phyloP scores from a whole-genome alignment of 768 basidiomycete genomes.

The Xerocomus potaroensis region DNA sequence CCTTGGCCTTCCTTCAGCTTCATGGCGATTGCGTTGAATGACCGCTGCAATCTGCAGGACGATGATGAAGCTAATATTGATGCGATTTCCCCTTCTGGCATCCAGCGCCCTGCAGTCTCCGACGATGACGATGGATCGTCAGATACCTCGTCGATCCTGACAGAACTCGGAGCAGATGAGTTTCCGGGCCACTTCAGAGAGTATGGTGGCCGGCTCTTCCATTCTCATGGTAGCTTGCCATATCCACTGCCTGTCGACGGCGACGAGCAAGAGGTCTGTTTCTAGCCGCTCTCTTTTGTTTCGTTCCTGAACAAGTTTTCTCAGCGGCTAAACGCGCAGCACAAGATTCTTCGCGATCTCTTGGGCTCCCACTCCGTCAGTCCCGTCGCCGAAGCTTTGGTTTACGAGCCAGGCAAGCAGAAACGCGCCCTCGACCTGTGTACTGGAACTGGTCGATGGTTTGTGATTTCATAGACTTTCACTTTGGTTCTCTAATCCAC shows the following conservation, averaged over 20 bases:
- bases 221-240: slow-evolving; percentile 56
- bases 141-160: slow-evolving; percentile 41
- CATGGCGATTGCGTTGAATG: slow-evolving; percentile 29
- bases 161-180: slow-evolving; percentile 48
- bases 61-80: slow-evolving; percentile 13
- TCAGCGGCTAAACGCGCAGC: slow-evolving; percentile 52
- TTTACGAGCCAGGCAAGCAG: slow-evolving; percentile 34
- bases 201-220: slow-evolving; percentile 58
- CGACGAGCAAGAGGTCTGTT: slow-evolving; percentile 60
- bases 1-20: slow-evolving; percentile 5
- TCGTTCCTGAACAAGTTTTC: not conserved
- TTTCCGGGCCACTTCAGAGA: slow-evolving; percentile 60
- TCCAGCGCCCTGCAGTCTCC: slow-evolving; percentile 6
- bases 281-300: not conserved
- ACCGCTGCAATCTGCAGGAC: slow-evolving; percentile 22
- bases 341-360: slow-evolving; percentile 45
- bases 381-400: slow-evolving; percentile 53
- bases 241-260: slow-evolving; percentile 75
- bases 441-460: slow-evolving; percentile 75
- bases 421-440: slow-evolving; percentile 69
- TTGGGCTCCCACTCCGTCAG: slow-evolving; percentile 57
- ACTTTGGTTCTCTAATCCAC: slow-evolving; percentile 16
- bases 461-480: slow-evolving; percentile 24
- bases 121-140: slow-evolving; percentile 35
- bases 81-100: slow-evolving; percentile 8